These are phyloP conservation scores for Rhodofomes roseus DNA, from an alignment of 1,284 basidiomycete species.

Conservation along the genomic window DNA sequence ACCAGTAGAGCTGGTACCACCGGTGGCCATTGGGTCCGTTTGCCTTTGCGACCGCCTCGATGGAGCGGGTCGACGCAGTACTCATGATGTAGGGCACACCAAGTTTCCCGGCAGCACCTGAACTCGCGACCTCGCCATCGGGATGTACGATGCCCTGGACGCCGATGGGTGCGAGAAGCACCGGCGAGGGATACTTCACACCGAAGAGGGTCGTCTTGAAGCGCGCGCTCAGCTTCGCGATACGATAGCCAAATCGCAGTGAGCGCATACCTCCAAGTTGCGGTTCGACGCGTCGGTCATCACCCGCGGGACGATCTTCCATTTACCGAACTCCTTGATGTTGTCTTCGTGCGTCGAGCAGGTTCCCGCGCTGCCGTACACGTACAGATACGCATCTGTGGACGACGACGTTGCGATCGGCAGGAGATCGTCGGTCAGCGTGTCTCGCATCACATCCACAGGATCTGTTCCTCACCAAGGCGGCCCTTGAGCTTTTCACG, in stretches of 20 bases:
- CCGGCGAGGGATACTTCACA: conserved; percentile 55
- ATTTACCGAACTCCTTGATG: conserved; percentile 51
- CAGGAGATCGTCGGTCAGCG: not conserved
- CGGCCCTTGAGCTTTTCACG: conserved; percentile 38
- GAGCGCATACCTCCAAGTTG: conserved; percentile 48
- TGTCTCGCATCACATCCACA: not conserved
- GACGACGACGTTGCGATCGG: not conserved
- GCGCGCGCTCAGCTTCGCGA: not conserved
- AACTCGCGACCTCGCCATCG: conserved; percentile 68
- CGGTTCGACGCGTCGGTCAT: conserved; percentile 65
- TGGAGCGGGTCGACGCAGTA: conserved; percentile 63
- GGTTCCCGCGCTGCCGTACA: conserved; percentile 60
- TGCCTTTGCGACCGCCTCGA: conserved; percentile 69
- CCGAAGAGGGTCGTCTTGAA: conserved; percentile 68
- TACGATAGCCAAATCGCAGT: not conserved
- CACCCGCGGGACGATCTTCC: conserved; percentile 73
- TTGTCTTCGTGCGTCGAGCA: conserved; percentile 56
- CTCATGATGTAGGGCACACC: conserved; percentile 72
- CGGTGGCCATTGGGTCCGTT: conserved; percentile 54
- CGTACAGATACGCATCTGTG: conserved; percentile 59
- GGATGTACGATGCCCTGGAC: conserved; percentile 61
- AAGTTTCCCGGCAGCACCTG: conserved; percentile 59
- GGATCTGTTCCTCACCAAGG: conserved; percentile 25
- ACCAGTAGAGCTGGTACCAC: conserved; percentile 85
- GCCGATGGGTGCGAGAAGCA: conserved; percentile 74